A percentile compares a stretch with the other conserved stretches of the same genome.
phyloP scores from a whole-genome alignment of 2,329 filamentous ascomycete genomes.

The Colletotrichum sansevieriae region DNA sequence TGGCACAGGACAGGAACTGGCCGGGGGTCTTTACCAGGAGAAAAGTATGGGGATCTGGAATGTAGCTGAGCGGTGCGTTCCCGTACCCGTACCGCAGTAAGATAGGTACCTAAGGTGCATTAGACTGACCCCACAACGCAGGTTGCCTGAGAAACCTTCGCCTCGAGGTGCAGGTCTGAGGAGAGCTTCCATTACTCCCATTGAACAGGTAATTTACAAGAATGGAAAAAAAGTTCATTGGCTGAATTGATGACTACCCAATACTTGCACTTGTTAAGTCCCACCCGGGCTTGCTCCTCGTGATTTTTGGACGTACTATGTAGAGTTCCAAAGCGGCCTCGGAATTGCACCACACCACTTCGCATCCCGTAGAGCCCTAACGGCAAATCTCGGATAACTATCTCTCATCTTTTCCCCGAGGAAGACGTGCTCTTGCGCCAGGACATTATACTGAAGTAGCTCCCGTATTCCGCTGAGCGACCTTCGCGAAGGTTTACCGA shows the following conservation, averaged over 20 bases:
- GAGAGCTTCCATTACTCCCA: too few relatives aligned
- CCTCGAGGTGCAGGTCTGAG: background rate
- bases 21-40: conserved; percentile 25
- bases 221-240: background rate
- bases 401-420: conserved; percentile 1
- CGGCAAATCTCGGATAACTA: conserved; percentile 20
- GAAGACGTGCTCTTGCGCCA: background rate
- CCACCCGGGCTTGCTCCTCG: background rate
- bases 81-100: background rate
- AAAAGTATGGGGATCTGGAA: conserved; percentile 38
- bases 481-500: background rate
- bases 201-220: background rate
- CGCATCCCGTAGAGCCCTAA: background rate
- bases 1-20: conserved; percentile 20
- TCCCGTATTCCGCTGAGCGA: background rate
- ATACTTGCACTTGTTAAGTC: background rate
- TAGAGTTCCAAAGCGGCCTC: conserved; percentile 5
- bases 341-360: conserved; percentile 18
- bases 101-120: background rate
- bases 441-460: background rate
- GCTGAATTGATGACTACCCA: background rate
- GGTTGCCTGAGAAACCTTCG: background rate
- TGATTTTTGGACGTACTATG: background rate
- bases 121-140: conserved; percentile 19
- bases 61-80: conserved; percentile 21